Base-by-base conservation (phyloP, 2,329 filamentous ascomycete species). In the Uncinocarpus reesii region DNA sequence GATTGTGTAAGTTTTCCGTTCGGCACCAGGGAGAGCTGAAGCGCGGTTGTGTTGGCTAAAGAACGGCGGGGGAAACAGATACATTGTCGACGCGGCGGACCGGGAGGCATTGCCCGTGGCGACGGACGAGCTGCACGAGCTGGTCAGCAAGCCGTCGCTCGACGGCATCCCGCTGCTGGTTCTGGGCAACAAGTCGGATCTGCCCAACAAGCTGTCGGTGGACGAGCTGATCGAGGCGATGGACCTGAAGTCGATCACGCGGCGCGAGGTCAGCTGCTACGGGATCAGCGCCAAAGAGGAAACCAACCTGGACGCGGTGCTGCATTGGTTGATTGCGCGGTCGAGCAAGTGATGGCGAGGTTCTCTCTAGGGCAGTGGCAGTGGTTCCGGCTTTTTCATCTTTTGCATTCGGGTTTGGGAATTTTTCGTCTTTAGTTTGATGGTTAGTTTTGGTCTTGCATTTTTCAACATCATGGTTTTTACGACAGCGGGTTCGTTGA, bases 201-300 rank as follows among this genome's bases (percentile, higher is more conserved):
- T 98, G 44, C 80, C 83, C n/a, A 78, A 87, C 61, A 94, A 90
- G 68, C 72, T 95, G 54, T 85, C 84, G 24, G 90, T 96, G 35
- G 92, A 98, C 65, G 88, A 96, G 67, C 71, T 98, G 63, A 96
- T 98, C 70, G 90, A 95, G 52, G 83, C 83, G 54, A 77, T 98
- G 69, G 83, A 95, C 59, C 77, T 98, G 50, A 94, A 92, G 66
- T 80, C 79, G 57, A 88, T 98, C 65, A 84, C 82, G 52, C 83
- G 87, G 60, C 86, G 92, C 48, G 92, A 98, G 68, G 90, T 98
- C 58, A 95, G 87, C 71, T 96, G 92, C 71, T 98, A 98, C 68
- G 90, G 90, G 53, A 95, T 98, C 71, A 95, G 89, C 65, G 92
- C 90, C 52, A 96, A 96, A 69, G 90, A 96, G 66, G 92, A 98